These are phyloP conservation scores for Orychophragmus violaceus DNA, from an alignment of 345 rosid genomes.

Conservation along the genomic window DNA sequence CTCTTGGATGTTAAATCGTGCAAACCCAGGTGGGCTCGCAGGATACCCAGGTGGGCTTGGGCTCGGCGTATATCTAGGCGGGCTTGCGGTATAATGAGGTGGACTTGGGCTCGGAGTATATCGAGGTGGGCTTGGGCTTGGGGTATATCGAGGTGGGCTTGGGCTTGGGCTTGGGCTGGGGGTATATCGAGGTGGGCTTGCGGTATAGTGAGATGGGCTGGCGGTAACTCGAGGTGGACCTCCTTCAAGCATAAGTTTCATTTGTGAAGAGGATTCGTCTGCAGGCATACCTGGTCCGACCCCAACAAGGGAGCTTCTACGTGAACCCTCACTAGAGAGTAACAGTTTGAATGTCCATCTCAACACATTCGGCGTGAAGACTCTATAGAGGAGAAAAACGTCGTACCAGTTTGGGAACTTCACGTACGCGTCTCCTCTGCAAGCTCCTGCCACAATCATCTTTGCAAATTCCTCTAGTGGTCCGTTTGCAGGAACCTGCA, in stretches of 20 bases:
- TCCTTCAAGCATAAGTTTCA: conserved; percentile 39
- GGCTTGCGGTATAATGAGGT: too few species aligned
- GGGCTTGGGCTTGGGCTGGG: too few species aligned
- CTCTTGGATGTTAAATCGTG: conserved; percentile 24
- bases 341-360: conserved; percentile 64
- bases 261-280: conserved; percentile 27
- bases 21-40: too few species aligned
- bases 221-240: conserved; percentile 9
- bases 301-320: conserved; percentile 49
- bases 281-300: conserved; percentile 38
- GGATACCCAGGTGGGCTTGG: too few species aligned
- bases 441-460: conserved; percentile 74
- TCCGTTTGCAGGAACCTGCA: conserved; percentile 48
- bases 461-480: conserved; percentile 62
- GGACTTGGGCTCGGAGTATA: too few species aligned
- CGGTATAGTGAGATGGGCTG: conserved; percentile 4
- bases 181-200: conserved; percentile 18
- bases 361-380: conserved; percentile 61
- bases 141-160: too few species aligned
- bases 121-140: too few species aligned
- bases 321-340: conserved; percentile 40
- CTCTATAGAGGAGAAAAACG: conserved; percentile 58
- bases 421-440: conserved; percentile 62
- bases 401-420: conserved; percentile 86
- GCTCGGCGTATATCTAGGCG: too few species aligned